Conservation (phyloP, 352 stramenopile species). For the Globisporangium takayamanum region DNA sequence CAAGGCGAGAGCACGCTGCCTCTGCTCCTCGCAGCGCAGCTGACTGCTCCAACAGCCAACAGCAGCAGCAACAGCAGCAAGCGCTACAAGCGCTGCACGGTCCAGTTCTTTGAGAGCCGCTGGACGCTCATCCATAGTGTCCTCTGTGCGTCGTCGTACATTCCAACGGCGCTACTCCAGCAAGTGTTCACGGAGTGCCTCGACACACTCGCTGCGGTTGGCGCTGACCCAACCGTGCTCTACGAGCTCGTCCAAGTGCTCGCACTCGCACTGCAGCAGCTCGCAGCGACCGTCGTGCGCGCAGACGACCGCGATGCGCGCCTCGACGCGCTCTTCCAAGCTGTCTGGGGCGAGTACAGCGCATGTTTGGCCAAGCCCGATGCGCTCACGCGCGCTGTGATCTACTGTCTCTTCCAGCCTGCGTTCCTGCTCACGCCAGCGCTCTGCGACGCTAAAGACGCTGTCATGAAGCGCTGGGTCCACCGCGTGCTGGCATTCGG, state of each 20-base stretch:
- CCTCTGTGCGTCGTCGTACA: conserved; percentile 40
- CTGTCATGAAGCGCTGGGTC: conserved; percentile 57
- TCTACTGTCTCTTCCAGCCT: conserved; percentile 69
- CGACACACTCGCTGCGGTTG: conserved; percentile 42
- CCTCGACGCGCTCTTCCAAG: conserved; percentile 37
- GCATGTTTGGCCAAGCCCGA: conserved; percentile 70
- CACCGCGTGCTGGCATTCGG: conserved; percentile 46
- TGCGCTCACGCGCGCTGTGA: conserved; percentile 49
- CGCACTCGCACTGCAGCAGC: conserved; percentile 35
- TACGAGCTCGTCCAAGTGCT: conserved; percentile 68
- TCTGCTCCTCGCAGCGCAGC: conserved; percentile 23
- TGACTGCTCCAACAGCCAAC: conserved; percentile 13
- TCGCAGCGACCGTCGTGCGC: conserved; percentile 28
- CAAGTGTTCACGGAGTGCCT: conserved; percentile 36
- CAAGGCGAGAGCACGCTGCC: conserved; percentile 27
- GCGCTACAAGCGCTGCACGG: conserved; percentile 20
- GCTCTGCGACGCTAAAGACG: conserved; percentile 16
- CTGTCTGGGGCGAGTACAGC: conserved; percentile 65
- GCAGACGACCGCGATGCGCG: conserved; percentile 15
- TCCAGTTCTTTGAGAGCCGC: conserved; percentile 44
- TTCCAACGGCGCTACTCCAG: conserved; percentile 33
- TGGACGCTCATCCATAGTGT: conserved; percentile 51
- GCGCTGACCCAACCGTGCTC: conserved; percentile 49
- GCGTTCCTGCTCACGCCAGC: conserved; percentile 34
- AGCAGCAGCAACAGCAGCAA: conserved; percentile 1